These are phyloP conservation scores for Phytopythium aichiense DNA, from an alignment of 352 stramenopile genomes.

Conservation along the genomic window DNA sequence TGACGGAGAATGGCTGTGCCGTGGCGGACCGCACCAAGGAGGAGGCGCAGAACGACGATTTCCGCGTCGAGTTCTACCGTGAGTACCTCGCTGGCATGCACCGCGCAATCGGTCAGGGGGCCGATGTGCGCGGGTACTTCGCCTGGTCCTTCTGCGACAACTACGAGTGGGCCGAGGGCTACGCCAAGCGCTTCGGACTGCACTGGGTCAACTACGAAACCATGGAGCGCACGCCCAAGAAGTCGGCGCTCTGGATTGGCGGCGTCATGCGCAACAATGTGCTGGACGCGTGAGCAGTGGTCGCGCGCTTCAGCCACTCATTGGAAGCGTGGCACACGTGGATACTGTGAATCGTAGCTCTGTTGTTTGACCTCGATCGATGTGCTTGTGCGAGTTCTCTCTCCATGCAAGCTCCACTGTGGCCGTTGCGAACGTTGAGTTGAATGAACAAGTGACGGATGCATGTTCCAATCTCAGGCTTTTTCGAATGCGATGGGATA, in stretches of 20 bases:
- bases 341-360: no score
- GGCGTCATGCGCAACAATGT: conserved; percentile 43
- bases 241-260: conserved; percentile 54
- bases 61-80: conserved; percentile 75
- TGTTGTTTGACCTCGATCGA: no score
- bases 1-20: conserved; percentile 93
- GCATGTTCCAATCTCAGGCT: no score
- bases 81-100: conserved; percentile 78
- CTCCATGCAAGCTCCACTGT: no score
- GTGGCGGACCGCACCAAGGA: conserved; percentile 61
- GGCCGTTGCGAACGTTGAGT: no score
- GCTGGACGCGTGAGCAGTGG: conserved; percentile 8
- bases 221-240: conserved; percentile 65
- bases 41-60: conserved; percentile 75
- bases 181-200: conserved; percentile 56
- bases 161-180: conserved; percentile 89
- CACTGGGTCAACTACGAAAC: conserved; percentile 63
- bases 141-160: conserved; percentile 92
- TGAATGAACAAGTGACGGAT: no score
- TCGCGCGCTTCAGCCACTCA: no score
- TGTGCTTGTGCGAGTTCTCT: no score
- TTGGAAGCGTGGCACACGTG: no score
- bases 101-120: conserved; percentile 34
- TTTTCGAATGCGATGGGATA: not conserved
- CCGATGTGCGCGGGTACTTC: conserved; percentile 85